A percentile compares a stretch with the other conserved stretches of the same genome.
phyloP scores from a whole-genome alignment of 176 grass and related monocot species.

The Phyllostachys edulis region DNA sequence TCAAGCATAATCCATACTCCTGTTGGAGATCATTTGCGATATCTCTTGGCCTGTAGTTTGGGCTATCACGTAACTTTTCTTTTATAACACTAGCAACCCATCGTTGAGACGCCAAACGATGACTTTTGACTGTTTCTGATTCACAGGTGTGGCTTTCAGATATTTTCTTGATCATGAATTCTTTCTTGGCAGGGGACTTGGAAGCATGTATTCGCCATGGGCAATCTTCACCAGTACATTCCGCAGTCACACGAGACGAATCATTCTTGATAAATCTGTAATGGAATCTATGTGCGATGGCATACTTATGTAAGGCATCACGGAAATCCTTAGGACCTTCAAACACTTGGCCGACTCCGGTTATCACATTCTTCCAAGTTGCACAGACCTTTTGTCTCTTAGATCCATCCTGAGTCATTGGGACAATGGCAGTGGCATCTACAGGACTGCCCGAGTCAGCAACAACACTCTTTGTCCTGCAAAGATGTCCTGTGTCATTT shows the following conservation, averaged over 20 bases:
- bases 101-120: slow-evolving; percentile 74
- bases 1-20: slow-evolving; percentile 83
- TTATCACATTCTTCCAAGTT: slow-evolving; percentile 78
- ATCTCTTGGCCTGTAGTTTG: slow-evolving; percentile 84
- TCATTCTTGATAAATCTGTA: slow-evolving; percentile 97
- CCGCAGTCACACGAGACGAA: slow-evolving; percentile 73
- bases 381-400: slow-evolving; percentile 76
- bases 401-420: slow-evolving; percentile 56
- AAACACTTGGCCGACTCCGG: slow-evolving; percentile 89
- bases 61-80: slow-evolving; percentile 83
- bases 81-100: slow-evolving; percentile 99
- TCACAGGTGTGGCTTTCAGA: slow-evolving; percentile 82
- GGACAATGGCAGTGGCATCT: slow-evolving; percentile 40
- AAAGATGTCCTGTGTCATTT: slow-evolving; percentile 28
- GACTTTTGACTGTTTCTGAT: slow-evolving; percentile 74
- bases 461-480: slow-evolving; percentile 60
- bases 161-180: slow-evolving; percentile 97
- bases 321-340: slow-evolving; percentile 80
- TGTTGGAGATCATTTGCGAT: slow-evolving; percentile 85
- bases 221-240: slow-evolving; percentile 80
- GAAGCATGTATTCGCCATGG: slow-evolving; percentile 93
- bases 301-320: slow-evolving; percentile 89
- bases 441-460: slow-evolving; percentile 49
- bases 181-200: slow-evolving; percentile 60
- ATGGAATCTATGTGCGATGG: slow-evolving; percentile 83